Conservation (phyloP, 371 early-diverging fungal genomes). For the Syncephalastrum contaminatum region DNA sequence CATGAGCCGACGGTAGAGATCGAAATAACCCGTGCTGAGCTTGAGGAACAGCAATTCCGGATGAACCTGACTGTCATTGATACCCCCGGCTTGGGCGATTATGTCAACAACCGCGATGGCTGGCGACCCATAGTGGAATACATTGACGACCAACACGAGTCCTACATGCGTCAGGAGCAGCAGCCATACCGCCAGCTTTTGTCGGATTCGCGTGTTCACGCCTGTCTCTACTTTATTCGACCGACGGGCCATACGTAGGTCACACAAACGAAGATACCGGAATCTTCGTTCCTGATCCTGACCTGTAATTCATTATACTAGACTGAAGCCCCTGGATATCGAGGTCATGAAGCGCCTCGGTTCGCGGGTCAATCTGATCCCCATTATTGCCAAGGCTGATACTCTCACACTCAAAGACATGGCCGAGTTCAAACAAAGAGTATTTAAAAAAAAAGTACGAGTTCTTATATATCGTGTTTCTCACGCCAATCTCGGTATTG, state of each 20-base stretch:
- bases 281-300: not conserved
- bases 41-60: constrained; percentile 96
- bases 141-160: constrained; percentile 95
- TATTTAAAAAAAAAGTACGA: constrained; percentile 15
- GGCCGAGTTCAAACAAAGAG: constrained; percentile 72
- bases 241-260: constrained; percentile 85
- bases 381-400: constrained; percentile 73
- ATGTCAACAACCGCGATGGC: constrained; percentile 71
- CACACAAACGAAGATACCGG: constrained; percentile 3
- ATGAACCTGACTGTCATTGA: constrained; percentile 92
- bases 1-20: constrained; percentile 78
- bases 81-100: constrained; percentile 93
- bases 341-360: constrained; percentile 86
- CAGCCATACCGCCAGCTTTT: constrained; percentile 54
- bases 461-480: not conserved
- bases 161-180: constrained; percentile 79
- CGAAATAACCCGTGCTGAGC: constrained; percentile 64
- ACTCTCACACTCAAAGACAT: constrained; percentile 77
- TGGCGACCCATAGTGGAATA: constrained; percentile 78
- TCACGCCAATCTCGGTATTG: no score
- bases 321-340: constrained; percentile 86
- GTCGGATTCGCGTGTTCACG: constrained; percentile 82
- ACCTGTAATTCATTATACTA: constrained; percentile 26
- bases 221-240: constrained; percentile 93
- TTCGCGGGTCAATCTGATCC: constrained; percentile 82